Conservation (phyloP, 1,284 basidiomycete genomes). For the Heliocybe sulcata region DNA sequence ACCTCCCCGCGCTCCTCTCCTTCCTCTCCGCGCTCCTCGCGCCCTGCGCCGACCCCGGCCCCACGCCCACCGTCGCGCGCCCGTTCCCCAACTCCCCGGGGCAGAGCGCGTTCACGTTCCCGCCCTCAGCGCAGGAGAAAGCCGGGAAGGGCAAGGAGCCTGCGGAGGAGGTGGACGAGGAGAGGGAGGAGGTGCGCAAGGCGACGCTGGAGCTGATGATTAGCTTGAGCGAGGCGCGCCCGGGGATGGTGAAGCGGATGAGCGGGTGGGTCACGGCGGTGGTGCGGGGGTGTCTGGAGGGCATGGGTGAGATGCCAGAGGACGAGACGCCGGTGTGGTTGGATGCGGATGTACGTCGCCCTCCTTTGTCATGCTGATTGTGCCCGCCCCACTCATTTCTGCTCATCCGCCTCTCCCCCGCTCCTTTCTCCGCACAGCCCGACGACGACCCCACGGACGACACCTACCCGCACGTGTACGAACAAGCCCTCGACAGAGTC, state of each 20-base stretch:
- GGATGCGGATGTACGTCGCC: slow-evolving; percentile 64
- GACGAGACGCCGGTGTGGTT: slow-evolving; percentile 60
- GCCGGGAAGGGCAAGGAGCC: slow-evolving; percentile 16
- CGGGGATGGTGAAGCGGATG: slow-evolving; percentile 57
- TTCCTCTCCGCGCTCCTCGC: slow-evolving; percentile 63
- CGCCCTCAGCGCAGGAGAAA: slow-evolving; percentile 26
- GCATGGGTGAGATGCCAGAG: slow-evolving; percentile 70
- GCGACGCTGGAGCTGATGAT: slow-evolving; percentile 74
- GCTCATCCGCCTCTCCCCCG: neutral
- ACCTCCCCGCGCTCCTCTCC: slow-evolving; percentile 51
- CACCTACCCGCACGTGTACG: slow-evolving; percentile 65
- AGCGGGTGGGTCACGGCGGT: slow-evolving; percentile 63
- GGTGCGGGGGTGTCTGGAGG: slow-evolving; percentile 68
- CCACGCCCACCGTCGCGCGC: slow-evolving; percentile 64
- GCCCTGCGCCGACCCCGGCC: slow-evolving; percentile 57
- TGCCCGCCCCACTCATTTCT: slow-evolving; percentile 1
- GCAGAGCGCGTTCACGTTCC: slow-evolving; percentile 43
- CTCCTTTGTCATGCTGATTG: too few relatives aligned
- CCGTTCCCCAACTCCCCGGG: slow-evolving; percentile 49
- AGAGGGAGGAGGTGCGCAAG: slow-evolving; percentile 50
- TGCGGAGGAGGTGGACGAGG: slow-evolving; percentile 28
- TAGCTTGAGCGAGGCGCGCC: slow-evolving; percentile 60
- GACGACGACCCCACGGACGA: slow-evolving; percentile 68
- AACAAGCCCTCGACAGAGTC: slow-evolving; percentile 71
- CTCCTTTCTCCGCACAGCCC: slow-evolving; percentile 32